A percentile compares a stretch with the other conserved stretches of the same genome.
phyloP scores from a whole-genome alignment of 1,284 basidiomycete genomes.

The Pascua sp. region DNA sequence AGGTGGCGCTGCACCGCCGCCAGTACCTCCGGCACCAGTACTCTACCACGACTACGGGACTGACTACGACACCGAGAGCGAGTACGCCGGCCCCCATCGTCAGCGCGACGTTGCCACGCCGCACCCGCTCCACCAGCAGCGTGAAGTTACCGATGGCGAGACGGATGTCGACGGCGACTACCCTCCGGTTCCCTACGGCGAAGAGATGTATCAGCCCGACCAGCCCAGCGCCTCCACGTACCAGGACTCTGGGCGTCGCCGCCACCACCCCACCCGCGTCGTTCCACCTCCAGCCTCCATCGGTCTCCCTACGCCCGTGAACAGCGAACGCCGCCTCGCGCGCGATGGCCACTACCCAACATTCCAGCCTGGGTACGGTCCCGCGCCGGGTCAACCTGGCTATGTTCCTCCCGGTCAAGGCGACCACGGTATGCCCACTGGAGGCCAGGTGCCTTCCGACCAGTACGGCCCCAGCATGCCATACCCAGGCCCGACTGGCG shows the following conservation, averaged over 20 bases:
- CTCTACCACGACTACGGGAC: neutral
- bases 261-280: neutral
- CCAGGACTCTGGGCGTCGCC: neutral
- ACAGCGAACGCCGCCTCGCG: neutral
- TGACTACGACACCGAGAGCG: slow-evolving; percentile 5
- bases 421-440: neutral
- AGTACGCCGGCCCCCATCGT: slow-evolving; percentile 6
- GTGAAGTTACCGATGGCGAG: too few species aligned
- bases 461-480: too few species aligned
- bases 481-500: too few species aligned
- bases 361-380: neutral
- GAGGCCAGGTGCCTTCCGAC: neutral
- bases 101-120: neutral
- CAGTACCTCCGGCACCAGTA: neutral
- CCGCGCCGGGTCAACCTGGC: neutral
- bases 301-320: slow-evolving; percentile 45
- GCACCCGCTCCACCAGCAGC: too few species aligned
- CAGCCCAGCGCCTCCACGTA: neutral
- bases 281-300: slow-evolving; percentile 19
- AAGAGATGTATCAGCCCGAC: neutral
- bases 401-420: neutral
- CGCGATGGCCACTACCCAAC: too few species aligned
- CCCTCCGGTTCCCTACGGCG: too few species aligned
- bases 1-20: neutral
- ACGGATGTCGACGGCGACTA: too few species aligned